Conservation (phyloP, 2,329 filamentous ascomycete genomes). For the Escovopsis weberi region DNA sequence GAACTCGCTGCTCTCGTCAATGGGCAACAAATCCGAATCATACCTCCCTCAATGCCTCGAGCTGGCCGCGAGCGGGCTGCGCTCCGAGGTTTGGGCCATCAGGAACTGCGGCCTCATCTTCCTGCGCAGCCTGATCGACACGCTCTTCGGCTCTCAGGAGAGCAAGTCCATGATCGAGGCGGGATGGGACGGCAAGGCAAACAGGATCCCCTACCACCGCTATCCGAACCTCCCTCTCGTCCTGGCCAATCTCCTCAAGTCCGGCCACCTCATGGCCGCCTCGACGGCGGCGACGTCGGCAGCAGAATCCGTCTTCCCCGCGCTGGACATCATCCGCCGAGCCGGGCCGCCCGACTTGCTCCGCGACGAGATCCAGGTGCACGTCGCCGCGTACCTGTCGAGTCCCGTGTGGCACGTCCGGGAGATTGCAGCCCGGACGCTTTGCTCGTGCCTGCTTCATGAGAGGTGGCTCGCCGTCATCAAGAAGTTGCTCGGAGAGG, state of each 20-base stretch:
- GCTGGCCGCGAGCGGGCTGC: conserved; percentile 67
- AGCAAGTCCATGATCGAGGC: conserved; percentile 47
- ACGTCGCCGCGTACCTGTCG: conserved; percentile 47
- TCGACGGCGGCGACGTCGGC: conserved; percentile 22
- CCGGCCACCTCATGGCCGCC: conserved; percentile 31
- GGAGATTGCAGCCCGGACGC: conserved; percentile 63
- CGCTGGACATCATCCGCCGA: conserved; percentile 65
- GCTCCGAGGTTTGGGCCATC: conserved; percentile 80
- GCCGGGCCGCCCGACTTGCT: conserved; percentile 48
- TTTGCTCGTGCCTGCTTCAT: conserved; percentile 46
- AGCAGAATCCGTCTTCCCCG: conserved; percentile 65
- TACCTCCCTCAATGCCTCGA: conserved; percentile 61
- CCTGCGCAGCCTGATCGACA: conserved; percentile 71
- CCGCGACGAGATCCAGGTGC: conserved; percentile 37
- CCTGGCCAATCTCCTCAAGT: conserved; percentile 46
- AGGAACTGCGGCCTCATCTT: conserved; percentile 87
- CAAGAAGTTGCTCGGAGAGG: conserved; percentile 20
- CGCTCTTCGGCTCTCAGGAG: conserved; percentile 61
- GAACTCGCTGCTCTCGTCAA: conserved; percentile 57
- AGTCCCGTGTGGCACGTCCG: conserved; percentile 68
- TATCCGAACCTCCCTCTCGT: conserved; percentile 52
- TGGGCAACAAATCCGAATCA: conserved; percentile 57
- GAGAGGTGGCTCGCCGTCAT: conserved; percentile 32
- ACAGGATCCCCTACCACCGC: conserved; percentile 54
- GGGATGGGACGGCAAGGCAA: conserved; percentile 49